Base-by-base conservation (phyloP, 345 rosid genomes). In the Eucalyptus erythrocorys region DNA sequence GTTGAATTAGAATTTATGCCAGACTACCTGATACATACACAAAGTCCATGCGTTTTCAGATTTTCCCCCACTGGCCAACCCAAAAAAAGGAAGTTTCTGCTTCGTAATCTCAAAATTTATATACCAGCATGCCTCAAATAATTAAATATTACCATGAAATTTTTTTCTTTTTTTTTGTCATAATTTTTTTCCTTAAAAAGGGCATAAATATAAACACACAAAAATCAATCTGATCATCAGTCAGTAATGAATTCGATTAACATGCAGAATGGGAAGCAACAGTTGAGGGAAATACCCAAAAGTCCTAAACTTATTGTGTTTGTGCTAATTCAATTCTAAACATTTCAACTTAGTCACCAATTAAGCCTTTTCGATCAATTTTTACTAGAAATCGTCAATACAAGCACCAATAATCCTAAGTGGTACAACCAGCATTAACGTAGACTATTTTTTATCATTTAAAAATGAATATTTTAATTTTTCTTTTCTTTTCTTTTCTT, bases 341-440 rank as follows among this genome's bases (percentile, higher is more conserved):
- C 57, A 51, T 51, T 19, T 19, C 10, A 51, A 51, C 0, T 51
- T 51, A 51, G 26, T 51, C 21, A 55, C 30, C 66, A 59, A 26
- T 26, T 59, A 27, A 27, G 15, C 27, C 4, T 59, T 12, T 59
- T 51, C 0, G 1, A 27, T 27, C 4, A 59, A 59, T 5, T 59
- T 59, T 26, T 32, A 26, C 0, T 3, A 0, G 0, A 27, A 59
- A 27, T 59, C 7, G 0, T 26, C 1, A 0, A 27, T 27, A 12
- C 6, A 12, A 26, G 11, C 30, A 59, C 2, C 3, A 12, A 7
- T 26, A 4, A 59, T 59, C 7, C 12, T 59, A 59, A 26, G 0
- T 27, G 16, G 4, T 12, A 59, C 7, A 5, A 26, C 1, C 13
- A 2, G 0, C 1, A 22, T 55, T 55, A 0, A 24, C 1, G 0